Evolutionary conservation across 106 monocot species (phyloP), one percentile per base, ranked within the genome.

Genomic region (Apostasia ramifera): DNA sequence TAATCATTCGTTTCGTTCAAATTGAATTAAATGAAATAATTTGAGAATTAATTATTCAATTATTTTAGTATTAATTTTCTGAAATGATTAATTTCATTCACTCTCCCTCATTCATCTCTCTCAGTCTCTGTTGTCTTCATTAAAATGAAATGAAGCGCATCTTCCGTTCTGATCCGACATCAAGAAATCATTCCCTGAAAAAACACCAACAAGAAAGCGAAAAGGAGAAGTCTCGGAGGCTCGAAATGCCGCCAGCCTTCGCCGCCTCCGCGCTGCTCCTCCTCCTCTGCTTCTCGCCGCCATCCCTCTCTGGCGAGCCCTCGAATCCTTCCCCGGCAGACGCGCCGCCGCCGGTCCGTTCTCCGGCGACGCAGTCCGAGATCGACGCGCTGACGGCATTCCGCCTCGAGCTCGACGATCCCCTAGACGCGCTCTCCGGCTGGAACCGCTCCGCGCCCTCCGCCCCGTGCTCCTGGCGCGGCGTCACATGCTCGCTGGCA

Each of bases 401-500:
- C 62, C 61, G 62, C 12, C 52, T 53, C 50, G 13, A 61, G 15
- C 53, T 72, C 43, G 13, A 45, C 14, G 72, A 72, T 52, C 72
- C 72, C 15, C 62, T 72, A 2, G n/a, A 13, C 53, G n/a, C 53
- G 1, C 62, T 72, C 62, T 72, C 63, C 12, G 41, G 61, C 14
- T 72, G 72, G 72, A 53, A 72, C 44, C 62, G 41, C 5, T 43
- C 62, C 53, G 39, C 51, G 12, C 48, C 59, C 43, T 2, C 46
- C 15, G 61, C 72, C 46, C 72, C 62, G 1, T 63, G 72, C 53
- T 47, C 53, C 10, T 63, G 72, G 72, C 61, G 72, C 26, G 72
- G 72, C 38, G 8, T 72, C 62, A 62, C 62, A 13, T 63, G 72
- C 72, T 53, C 43, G 52, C 8, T 51, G 5, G 6, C 8, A 52